Percentiles rank a stretch among this genome's conserved stretches.
Conservation (phyloP, 164 flowering plant species). For the Euptelea pleiosperma region DNA sequence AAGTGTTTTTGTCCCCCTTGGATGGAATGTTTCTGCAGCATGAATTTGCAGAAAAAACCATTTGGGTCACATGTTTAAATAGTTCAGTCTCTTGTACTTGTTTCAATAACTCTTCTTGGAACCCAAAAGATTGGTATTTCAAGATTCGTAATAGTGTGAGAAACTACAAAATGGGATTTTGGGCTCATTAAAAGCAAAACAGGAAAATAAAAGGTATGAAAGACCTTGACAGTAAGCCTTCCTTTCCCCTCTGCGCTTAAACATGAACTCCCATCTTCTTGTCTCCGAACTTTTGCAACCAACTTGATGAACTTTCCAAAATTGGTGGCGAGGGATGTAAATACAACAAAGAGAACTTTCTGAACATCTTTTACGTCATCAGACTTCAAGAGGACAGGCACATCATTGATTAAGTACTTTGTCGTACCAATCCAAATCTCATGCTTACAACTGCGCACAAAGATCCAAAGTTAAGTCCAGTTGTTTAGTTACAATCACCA, state of each 20-base stretch:
- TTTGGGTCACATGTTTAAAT: constrained; percentile 53
- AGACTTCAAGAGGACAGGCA: constrained; percentile 63
- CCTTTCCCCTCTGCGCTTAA: constrained; percentile 77
- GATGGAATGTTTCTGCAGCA: constrained; percentile 33
- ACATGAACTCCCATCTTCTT: constrained; percentile 53
- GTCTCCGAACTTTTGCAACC: constrained; percentile 87
- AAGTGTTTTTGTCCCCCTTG: constrained; percentile 28
- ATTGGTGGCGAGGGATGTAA: constrained; percentile 57
- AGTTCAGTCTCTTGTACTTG: constrained; percentile 72
- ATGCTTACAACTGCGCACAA: constrained; percentile 76
- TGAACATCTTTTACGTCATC: constrained; percentile 48
- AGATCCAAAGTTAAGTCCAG: constrained; percentile 1
- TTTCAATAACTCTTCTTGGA: constrained; percentile 78
- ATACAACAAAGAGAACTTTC: constrained; percentile 52
- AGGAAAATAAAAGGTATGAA: constrained; percentile 3
- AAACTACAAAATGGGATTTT: neutral
- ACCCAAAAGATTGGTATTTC: neutral
- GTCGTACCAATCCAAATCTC: constrained; percentile 76
- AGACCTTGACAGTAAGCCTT: constrained; percentile 75
- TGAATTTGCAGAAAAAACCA: constrained; percentile 43
- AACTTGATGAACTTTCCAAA: constrained; percentile 81
- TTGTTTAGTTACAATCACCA: neutral
- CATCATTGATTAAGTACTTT: constrained; percentile 66
- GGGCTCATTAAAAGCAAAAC: neutral
- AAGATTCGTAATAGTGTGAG: neutral